Evolutionary conservation across 2,329 filamentous ascomycete species (phyloP).

Genomic region (Aureobasidium leucospermi): DNA sequence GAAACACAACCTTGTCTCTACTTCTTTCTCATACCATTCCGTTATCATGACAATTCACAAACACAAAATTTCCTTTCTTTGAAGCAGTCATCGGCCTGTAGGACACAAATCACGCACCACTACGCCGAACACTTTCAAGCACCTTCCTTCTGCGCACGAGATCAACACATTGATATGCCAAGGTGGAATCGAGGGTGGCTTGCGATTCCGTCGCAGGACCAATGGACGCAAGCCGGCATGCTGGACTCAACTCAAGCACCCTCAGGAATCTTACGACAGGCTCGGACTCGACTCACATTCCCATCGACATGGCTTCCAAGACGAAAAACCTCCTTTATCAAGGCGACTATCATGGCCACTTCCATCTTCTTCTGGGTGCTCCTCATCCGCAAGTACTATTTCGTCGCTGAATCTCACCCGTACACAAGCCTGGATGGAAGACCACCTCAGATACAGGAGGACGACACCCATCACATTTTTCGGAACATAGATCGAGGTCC

Average conservation of each 20-base stretch:
- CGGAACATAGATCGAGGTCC: neutral
- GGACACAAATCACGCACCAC: neutral
- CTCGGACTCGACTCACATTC: neutral
- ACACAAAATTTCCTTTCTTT: too few relatives aligned
- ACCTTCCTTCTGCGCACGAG: neutral
- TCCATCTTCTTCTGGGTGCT: neutral
- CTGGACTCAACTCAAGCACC: too few relatives aligned
- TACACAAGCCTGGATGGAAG: neutral
- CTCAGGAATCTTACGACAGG: neutral
- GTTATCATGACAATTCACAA: too few relatives aligned
- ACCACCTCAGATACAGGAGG: neutral
- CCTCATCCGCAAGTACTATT: neutral
- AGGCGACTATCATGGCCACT: neutral
- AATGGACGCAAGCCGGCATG: too few relatives aligned
- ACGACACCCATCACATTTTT: neutral
- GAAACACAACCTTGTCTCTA: neutral
- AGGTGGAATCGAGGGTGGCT: too few relatives aligned
- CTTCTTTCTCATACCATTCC: neutral
- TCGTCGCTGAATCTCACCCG: neutral
- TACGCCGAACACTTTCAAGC: neutral
- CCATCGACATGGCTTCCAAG: neutral
- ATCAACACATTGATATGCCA: too few relatives aligned
- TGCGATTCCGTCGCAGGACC: too few relatives aligned
- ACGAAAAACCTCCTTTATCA: neutral
- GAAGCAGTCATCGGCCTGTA: neutral